A percentile compares a stretch with the other conserved stretches of the same genome.
phyloP scores from a whole-genome alignment of 1,284 basidiomycete genomes.

The Puccinia novopanici region DNA sequence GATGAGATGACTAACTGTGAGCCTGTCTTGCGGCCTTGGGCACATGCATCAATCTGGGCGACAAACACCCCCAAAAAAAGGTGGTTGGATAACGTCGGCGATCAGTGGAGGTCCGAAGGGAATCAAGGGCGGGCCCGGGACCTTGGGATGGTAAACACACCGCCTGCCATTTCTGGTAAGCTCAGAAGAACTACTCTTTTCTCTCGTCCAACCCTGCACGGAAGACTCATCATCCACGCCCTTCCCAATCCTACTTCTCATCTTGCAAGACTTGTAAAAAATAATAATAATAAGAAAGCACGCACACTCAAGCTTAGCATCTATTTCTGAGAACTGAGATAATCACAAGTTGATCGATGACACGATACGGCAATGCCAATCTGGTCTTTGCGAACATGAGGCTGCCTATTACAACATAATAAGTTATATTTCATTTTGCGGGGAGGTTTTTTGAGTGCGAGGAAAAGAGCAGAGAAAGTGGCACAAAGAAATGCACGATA shows the following conservation, averaged over 20 bases:
- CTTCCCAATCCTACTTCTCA: neutral
- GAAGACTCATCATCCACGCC: too few species aligned
- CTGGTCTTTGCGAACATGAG: neutral
- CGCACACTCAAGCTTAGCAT: too few species aligned
- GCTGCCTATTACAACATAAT: neutral
- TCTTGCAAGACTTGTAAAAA: too few species aligned
- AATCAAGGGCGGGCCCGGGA: slow-evolving; percentile 56
- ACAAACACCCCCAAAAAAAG: slow-evolving; percentile 27
- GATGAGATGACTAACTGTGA: too few species aligned
- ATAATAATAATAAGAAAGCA: neutral
- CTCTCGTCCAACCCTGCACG: too few species aligned
- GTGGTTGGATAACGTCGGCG: slow-evolving; percentile 58
- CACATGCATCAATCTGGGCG: neutral
- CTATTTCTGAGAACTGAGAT: too few species aligned
- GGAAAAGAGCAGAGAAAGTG: too few species aligned
- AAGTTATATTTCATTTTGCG: neutral
- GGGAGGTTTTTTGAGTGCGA: neutral
- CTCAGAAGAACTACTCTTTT: too few species aligned
- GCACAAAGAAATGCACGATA: neutral
- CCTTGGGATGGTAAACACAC: slow-evolving; percentile 30
- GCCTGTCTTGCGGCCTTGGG: too few species aligned
- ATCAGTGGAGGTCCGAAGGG: slow-evolving; percentile 57
- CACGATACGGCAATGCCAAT: too few species aligned
- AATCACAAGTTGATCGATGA: too few species aligned
- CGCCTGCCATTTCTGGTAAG: too few species aligned